Evolutionary conservation across 306 rosid genomes (phyloP).

Genomic region (Cicer bijugum): DNA sequence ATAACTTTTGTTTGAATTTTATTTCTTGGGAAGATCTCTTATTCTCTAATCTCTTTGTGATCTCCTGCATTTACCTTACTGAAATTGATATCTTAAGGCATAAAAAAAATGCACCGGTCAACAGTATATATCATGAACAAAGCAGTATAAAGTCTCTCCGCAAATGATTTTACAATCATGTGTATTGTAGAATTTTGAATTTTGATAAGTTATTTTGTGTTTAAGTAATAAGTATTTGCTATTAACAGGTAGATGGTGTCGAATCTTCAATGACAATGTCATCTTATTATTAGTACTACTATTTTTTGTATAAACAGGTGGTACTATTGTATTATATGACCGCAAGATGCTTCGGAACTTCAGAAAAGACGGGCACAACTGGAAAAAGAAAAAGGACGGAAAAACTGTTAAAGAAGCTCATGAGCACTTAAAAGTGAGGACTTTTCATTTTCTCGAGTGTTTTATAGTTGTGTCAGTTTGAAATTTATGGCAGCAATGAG

Average conservation of each 20-base stretch:
- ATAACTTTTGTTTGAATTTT: neutral
- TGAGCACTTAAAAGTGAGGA: slow-evolving; percentile 93
- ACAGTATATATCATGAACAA: slow-evolving; percentile 10
- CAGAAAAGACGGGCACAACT: slow-evolving; percentile 92
- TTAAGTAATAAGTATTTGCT: slow-evolving; percentile 31
- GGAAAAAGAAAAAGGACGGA: slow-evolving; percentile 98
- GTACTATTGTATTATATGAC: slow-evolving; percentile 78
- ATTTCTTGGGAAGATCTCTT: neutral
- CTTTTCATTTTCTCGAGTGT: slow-evolving; percentile 39
- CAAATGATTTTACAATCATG: slow-evolving; percentile 33
- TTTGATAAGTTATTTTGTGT: slow-evolving; percentile 24
- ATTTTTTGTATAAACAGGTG: slow-evolving; percentile 66
- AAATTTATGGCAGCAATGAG: slow-evolving; percentile 6
- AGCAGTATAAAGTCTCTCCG: slow-evolving; percentile 21
- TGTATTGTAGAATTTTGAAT: slow-evolving; percentile 28
- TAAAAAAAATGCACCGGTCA: neutral
- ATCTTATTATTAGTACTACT: slow-evolving; percentile 9
- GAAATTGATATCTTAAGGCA: neutral
- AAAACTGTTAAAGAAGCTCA: slow-evolving; percentile 99
- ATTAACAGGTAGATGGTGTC: slow-evolving; percentile 31
- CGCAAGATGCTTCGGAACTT: slow-evolving; percentile 95
- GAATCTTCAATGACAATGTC: slow-evolving; percentile 34
- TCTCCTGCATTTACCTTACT: slow-evolving; percentile 4
- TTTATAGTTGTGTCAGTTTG: slow-evolving; percentile 18
- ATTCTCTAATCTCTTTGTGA: slow-evolving; percentile 10